Evolutionary conservation across 768 basidiomycete genomes (phyloP), one percentile per base, ranked within the genome.

Genomic region (Phlebiopsis gigantea): DNA sequence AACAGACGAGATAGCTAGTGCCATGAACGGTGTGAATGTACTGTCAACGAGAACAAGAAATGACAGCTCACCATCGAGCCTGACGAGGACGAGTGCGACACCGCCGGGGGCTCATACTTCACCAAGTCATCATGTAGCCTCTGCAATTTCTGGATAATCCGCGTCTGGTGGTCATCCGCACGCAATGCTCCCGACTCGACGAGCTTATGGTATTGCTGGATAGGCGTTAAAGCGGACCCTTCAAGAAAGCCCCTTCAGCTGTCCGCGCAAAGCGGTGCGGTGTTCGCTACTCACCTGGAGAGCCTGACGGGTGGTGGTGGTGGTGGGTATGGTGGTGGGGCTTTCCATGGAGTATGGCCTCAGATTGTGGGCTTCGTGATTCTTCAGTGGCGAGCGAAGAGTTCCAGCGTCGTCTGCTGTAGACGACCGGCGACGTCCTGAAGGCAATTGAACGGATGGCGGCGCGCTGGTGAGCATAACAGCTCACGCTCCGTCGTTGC

Each of bases 131-230:
- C 77, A 70, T 97, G 86, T 57, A 98, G 75, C 53, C 79, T 72
- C 72, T 98, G 89, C 17, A 99, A 78, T 61, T 85, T 84, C 70
- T 83, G 74, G 50, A 98, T 84, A 62, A 98, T 95, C 28, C 80
- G 79, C 25, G 84, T 84, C 70, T 99, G 96, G 73, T 93, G 85
- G 17, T 81, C 79, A 66, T 99, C 96, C 47, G 85, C 78, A 22
- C 80, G 79, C 51, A 99, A 73, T 2, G 77, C 69, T 6, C 82
- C 81, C 9, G 69, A 61, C 12, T 71, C 65, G 26, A 87, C 78
- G 28, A 85, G 72, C 34, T 72, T 67, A 55, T 80, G 72, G 59
- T 81, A 81, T 22, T 71, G 73, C 46, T 70, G 64, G 25, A 76
- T 41, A 22, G 68, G 68, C 2, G 66, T 63, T 42, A 56, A 53